phyloP scores from a whole-genome alignment of 768 basidiomycete species.

The Russula compacta region DNA sequence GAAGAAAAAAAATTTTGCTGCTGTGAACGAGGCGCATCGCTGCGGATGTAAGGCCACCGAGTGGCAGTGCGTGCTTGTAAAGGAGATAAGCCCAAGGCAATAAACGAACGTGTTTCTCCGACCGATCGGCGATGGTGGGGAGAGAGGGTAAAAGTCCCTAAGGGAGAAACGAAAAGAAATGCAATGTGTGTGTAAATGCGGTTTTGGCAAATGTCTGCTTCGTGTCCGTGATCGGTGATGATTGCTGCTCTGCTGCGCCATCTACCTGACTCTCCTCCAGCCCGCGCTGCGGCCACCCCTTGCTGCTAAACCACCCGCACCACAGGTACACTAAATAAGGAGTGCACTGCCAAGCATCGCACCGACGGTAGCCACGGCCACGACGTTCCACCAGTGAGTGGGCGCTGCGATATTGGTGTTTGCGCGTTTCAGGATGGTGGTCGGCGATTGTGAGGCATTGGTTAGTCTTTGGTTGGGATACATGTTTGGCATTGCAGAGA shows the following conservation, averaged over 20 bases:
- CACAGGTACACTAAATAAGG: neutral
- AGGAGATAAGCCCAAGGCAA: neutral
- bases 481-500: constrained; percentile 77
- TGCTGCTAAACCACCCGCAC: neutral
- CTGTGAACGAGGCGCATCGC: neutral
- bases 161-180: neutral
- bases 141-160: constrained; percentile 1
- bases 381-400: neutral
- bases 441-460: constrained; percentile 28
- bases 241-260: neutral
- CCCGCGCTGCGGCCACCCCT: neutral
- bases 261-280: constrained; percentile 1
- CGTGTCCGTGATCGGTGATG: constrained; percentile 6
- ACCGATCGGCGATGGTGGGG: constrained; percentile 15
- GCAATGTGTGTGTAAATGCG: constrained; percentile 2
- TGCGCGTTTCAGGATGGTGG: neutral
- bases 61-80: neutral
- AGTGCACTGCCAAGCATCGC: constrained; percentile 4
- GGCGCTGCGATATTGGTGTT: neutral
- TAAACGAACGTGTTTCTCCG: constrained; percentile 15
- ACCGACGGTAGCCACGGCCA: neutral
- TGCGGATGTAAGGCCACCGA: neutral
- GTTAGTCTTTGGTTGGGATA: constrained; percentile 62
- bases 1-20: neutral
- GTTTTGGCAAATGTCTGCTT: constrained; percentile 9